Percentiles rank a stretch among this genome's conserved stretches.
These are phyloP conservation scores for Aureobasidium sp. DNA, from an alignment of 2,329 filamentous ascomycete genomes.

Conservation along the genomic window DNA sequence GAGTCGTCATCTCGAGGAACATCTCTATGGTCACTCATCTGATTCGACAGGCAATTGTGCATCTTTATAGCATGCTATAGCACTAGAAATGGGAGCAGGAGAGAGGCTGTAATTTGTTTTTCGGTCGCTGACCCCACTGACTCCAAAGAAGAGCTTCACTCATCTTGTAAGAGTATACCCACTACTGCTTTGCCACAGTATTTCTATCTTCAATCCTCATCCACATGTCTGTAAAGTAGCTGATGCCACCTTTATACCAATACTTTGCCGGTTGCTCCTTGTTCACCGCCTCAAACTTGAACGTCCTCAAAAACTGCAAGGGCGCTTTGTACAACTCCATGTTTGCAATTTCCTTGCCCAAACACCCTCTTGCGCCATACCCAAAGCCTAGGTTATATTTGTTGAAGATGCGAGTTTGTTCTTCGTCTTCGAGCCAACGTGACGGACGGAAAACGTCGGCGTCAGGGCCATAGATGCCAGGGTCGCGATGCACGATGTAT, in stretches of 20 bases:
- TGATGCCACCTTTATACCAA: constrained; percentile 35
- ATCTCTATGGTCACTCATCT: too few relatives aligned
- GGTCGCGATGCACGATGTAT: constrained; percentile 16
- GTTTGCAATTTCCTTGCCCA: constrained; percentile 44
- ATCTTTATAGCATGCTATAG: too few relatives aligned
- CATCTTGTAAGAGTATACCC: too few relatives aligned
- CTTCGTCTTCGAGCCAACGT: constrained; percentile 28
- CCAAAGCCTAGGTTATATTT: constrained; percentile 45
- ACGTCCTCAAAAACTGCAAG: constrained; percentile 35
- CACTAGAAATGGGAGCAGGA: too few relatives aligned
- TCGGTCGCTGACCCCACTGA: too few relatives aligned
- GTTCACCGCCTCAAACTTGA: constrained; percentile 27
- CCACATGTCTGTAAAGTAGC: constrained; percentile 37
- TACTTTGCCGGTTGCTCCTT: constrained; percentile 28
- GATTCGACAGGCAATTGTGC: too few relatives aligned
- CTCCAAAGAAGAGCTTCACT: too few relatives aligned
- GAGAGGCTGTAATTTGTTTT: too few relatives aligned
- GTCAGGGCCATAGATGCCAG: constrained; percentile 18
- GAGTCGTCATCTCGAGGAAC: too few relatives aligned
- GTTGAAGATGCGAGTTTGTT: constrained; percentile 31
- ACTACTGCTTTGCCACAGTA: neutral
- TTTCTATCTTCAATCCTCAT: constrained; percentile 24
- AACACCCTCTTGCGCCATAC: constrained; percentile 41
- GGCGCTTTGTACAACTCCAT: constrained; percentile 46
- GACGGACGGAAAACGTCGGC: constrained; percentile 22